Evolutionary conservation across 768 basidiomycete genomes (phyloP), one percentile per base, ranked within the genome.

Genomic region (Sarcomyxa edulis): DNA sequence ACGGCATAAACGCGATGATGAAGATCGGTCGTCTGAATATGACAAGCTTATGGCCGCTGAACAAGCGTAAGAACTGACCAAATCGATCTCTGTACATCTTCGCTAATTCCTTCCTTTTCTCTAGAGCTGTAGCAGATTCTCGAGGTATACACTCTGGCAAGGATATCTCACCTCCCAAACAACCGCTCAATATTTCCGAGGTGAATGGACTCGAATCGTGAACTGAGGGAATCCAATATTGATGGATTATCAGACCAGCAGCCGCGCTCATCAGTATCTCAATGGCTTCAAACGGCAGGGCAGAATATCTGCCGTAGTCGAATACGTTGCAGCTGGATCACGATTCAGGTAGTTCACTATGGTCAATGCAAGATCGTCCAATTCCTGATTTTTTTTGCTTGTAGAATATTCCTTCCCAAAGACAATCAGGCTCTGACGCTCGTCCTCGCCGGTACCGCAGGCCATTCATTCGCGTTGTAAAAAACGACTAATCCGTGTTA

Each of bases 31-130:
- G n/a, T 74, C 84, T 5, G 95, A 97, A 54, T 91, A 92, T 48
- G 96, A 99, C 65, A 93, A 91, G 64, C 68, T 98, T 30, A 92
- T 97, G 74, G 80, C 83, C 20, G 96, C 93, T 6, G 95, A 99
- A 59, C 91, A 94, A 65, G 65, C 65, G 92, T 94, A 50, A 61
- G 87, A 22, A 14, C 24, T 14, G 23, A 2, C 6, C 12, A 14
- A 12, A 8, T 33, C 36, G 18, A 18, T 20, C 12, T n/a, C 10
- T 18, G 37, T 4, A 23, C 14, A 2, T 24, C 24, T 28, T 32
- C 27, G 29, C 44, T 50, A 37, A 48, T 24, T 44, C 39, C 35
- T 32, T 8, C 40, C 20, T 15, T 43, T 40, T 16, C 11, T 25
- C n/a, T 49, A 95, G 91, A 20, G 94, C 94, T 26, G 71, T 75